Evolutionary conservation across 805 yeast species (phyloP).

Genomic region (Ogataea paradorogensis): DNA sequence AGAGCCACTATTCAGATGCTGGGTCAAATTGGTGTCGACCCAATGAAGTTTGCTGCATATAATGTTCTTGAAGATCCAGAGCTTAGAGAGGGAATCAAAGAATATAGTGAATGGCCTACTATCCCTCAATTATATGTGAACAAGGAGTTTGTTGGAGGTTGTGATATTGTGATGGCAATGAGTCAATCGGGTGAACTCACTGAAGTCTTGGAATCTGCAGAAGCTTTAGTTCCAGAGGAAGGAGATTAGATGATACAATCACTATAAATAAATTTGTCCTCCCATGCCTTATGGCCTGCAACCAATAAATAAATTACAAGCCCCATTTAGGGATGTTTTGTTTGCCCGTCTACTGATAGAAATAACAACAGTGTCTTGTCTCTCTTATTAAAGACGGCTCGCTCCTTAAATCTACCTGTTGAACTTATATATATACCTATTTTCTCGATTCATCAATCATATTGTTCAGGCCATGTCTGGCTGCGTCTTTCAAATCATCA

Average conservation of each 20-base stretch:
- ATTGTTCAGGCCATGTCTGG: conserved; percentile 31
- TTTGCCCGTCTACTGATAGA: conserved; percentile 10
- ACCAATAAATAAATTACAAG: conserved; percentile 5
- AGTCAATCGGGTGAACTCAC: conserved; percentile 87
- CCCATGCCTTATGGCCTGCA: conserved; percentile 26
- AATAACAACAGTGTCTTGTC: conserved; percentile 8
- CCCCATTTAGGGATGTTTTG: conserved; percentile 23
- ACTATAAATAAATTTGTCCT: conserved; percentile 15
- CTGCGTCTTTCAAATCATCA: conserved; percentile 30
- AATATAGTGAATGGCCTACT: conserved; percentile 96
- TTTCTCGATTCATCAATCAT: conserved; percentile 20
- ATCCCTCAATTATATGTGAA: conserved; percentile 93
- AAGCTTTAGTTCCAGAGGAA: conserved; percentile 79
- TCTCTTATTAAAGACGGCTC: conserved; percentile 8
- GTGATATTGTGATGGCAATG: conserved; percentile 92
- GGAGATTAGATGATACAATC: conserved; percentile 35
- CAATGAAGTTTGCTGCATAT: conserved; percentile 92
- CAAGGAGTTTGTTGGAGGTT: conserved; percentile 94
- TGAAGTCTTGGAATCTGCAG: conserved; percentile 74
- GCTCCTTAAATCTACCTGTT: not conserved
- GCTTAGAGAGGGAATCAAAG: conserved; percentile 92
- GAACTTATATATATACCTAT: not conserved
- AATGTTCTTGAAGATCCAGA: conserved; percentile 95
- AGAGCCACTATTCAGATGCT: conserved; percentile 89
- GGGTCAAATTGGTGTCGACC: conserved; percentile 97